Evolutionary conservation across 1,284 basidiomycete genomes (phyloP).

Genomic region (Trametes polyzona): DNA sequence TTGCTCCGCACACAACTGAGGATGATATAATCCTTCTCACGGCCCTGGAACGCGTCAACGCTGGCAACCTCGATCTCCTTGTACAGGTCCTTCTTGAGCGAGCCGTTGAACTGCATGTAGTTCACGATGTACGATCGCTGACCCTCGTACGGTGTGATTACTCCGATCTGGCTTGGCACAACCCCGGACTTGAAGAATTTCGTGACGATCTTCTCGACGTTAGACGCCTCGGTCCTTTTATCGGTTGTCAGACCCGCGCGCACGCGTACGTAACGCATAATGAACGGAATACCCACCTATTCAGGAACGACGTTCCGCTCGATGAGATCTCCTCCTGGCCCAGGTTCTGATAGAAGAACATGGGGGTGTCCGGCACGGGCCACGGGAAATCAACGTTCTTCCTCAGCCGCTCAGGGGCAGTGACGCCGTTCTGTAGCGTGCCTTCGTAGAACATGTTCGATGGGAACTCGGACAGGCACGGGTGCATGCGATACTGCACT

Average conservation of each 20-base stretch:
- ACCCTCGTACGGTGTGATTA: conserved; percentile 99
- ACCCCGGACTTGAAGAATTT: conserved; percentile 99
- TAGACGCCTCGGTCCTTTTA: conserved; percentile 92
- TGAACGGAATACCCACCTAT: conserved; percentile 57
- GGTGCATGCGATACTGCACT: conserved; percentile 99
- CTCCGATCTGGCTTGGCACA: conserved; percentile 93
- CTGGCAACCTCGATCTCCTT: conserved; percentile 99
- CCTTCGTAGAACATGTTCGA: conserved; percentile 99
- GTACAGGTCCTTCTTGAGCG: conserved; percentile 98
- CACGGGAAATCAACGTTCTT: conserved; percentile 99
- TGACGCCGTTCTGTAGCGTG: conserved; percentile 98
- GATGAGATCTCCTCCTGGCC: conserved; percentile 99
- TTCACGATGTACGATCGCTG: conserved; percentile 99
- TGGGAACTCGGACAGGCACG: conserved; percentile 98
- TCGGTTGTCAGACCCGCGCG: conserved; percentile 21
- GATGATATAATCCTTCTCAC: conserved; percentile 99
- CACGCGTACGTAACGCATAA: conserved; percentile 19
- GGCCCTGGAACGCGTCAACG: conserved; percentile 99
- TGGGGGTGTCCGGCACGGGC: conserved; percentile 97
- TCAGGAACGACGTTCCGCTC: conserved; percentile 98
- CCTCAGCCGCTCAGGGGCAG: conserved; percentile 94
- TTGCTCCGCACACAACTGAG: conserved; percentile 99
- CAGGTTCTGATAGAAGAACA: conserved; percentile 99
- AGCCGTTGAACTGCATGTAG: conserved; percentile 99
- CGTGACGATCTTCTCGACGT: conserved; percentile 99